phyloP scores from a whole-genome alignment of 2,329 filamentous ascomycete genomes.

The Myriangium duriaei region DNA sequence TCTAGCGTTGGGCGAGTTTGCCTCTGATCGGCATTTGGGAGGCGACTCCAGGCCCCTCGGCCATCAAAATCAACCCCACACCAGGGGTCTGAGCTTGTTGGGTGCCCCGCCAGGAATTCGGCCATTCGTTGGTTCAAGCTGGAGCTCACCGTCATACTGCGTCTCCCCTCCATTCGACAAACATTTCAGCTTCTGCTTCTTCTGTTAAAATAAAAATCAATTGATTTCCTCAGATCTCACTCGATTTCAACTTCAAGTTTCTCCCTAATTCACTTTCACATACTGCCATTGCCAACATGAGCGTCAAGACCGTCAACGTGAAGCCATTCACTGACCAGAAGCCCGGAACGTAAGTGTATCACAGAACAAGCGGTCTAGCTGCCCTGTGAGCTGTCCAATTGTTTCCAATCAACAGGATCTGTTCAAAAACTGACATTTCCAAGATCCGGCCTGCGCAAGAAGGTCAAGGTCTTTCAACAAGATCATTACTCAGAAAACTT shows the following conservation, averaged over 20 bases:
- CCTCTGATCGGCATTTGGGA: no score
- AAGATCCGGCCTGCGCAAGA: slow-evolving; percentile 96
- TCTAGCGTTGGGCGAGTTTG: no score
- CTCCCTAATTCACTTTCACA: no score
- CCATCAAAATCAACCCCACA: slow-evolving; percentile 7
- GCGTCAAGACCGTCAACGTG: slow-evolving; percentile 65
- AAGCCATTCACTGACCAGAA: slow-evolving; percentile 92
- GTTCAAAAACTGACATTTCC: slow-evolving; percentile 11
- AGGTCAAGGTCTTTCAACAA: slow-evolving; percentile 95
- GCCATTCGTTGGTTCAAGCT: no score
- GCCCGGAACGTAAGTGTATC: slow-evolving; percentile 97
- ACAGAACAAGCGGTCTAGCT: no score
- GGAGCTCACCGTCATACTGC: no score
- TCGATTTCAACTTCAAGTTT: slow-evolving; percentile 6
- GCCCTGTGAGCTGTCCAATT: slow-evolving; percentile 7
- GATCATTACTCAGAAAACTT: slow-evolving; percentile 94
- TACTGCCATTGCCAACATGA: no score
- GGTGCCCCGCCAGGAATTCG: slow-evolving; percentile 7
- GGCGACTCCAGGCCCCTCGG: no score
- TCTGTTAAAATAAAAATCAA: no score
- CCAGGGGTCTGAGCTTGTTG: slow-evolving; percentile 8
- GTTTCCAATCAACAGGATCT: neutral
- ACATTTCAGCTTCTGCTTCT: no score
- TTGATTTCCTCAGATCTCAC: neutral
- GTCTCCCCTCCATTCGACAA: no score